These are phyloP conservation scores for Ophiostoma triangulosporum DNA, from an alignment of 2,329 filamentous ascomycete genomes.

Conservation along the genomic window DNA sequence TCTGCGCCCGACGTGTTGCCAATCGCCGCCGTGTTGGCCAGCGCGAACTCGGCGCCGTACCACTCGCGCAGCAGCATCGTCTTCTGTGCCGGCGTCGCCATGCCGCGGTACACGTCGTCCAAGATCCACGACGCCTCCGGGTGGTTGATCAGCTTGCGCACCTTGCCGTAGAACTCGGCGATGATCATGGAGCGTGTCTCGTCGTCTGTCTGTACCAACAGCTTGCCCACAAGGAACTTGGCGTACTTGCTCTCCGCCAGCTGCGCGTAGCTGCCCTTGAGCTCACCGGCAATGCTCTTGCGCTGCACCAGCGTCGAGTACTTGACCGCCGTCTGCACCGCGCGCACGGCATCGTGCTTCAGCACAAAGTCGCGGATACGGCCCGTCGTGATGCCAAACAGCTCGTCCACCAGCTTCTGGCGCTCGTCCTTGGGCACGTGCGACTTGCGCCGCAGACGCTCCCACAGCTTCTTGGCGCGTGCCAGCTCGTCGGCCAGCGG, in stretches of 20 bases:
- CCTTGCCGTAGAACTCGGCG: slow-evolving; percentile 87
- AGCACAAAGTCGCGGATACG: slow-evolving; percentile 91
- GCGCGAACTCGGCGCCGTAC: slow-evolving; percentile 87
- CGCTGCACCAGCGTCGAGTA: slow-evolving; percentile 79
- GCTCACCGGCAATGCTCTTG: slow-evolving; percentile 72
- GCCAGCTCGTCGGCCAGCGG: slow-evolving; percentile 82
- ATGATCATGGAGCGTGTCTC: slow-evolving; percentile 82
- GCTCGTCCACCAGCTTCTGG: slow-evolving; percentile 71
- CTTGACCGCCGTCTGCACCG: slow-evolving; percentile 93
- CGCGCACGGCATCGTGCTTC: slow-evolving; percentile 95
- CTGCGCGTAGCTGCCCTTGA: slow-evolving; percentile 70
- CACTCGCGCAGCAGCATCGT: slow-evolving; percentile 77
- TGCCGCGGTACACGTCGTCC: slow-evolving; percentile 86
- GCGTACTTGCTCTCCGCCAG: slow-evolving; percentile 92
- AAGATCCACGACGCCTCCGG: slow-evolving; percentile 95
- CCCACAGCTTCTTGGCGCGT: slow-evolving; percentile 94
- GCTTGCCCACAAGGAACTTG: slow-evolving; percentile 92
- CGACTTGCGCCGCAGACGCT: slow-evolving; percentile 80
- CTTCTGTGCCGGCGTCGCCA: slow-evolving; percentile 78
- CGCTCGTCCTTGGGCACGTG: slow-evolving; percentile 85
- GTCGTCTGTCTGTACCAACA: slow-evolving; percentile 80
- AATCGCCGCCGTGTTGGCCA: slow-evolving; percentile 35
- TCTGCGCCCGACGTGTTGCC: not conserved
- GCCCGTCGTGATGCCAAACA: slow-evolving; percentile 84
- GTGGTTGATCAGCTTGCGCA: slow-evolving; percentile 88